Evolutionary conservation across 1,139 yeast species (phyloP), one percentile per base, ranked within the genome.

Genomic region (Geotrichum citri-aurantii): DNA sequence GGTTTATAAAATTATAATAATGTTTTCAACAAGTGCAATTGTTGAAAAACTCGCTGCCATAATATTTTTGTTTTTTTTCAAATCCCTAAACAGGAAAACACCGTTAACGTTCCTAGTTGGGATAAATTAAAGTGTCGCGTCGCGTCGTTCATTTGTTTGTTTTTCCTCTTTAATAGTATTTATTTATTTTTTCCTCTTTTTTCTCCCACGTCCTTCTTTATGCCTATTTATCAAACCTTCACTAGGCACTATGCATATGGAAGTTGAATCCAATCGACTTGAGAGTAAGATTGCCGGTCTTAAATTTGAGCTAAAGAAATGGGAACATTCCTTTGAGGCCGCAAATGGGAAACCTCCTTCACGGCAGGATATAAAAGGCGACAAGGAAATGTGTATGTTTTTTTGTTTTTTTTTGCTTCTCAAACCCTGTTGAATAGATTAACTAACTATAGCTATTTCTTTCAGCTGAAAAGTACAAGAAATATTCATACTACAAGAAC

Each of bases 241-340:
- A 14, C 14, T 24, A 24, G 21, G 11, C 23, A 48, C 24, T 17
- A 50, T 50, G 46, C 21, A 21, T 12, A 14, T 23, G 40, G 51
- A 50, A 14, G 10, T 31, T 33, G 54, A 48, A 10, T 46, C 49
- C 7, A 50, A 47, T 5, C 17, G 54, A 23, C 17, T 54, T 14
- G 52, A 44, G 52, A 10, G 23, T 29, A 49, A 48, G 19, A 40
- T 59, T 11, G 10, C 44, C 3, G 50, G 40, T 17, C 49, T 60
- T 21, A 79, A 76, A 64, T 68, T 69, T 42, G 78, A 80, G 64
- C 81, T 86, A 58, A 86, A 86, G 67, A 70, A 71, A 40, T 86
- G 92, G 92, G 91, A 86, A 66, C 75, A 79, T 59, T 68, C 66
- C 8, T 86, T 84, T 67, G 65, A 69, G 11, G 68, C 71, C 21